Conservation (phyloP, 768 basidiomycete genomes). For the Phylloporus arenicola region DNA sequence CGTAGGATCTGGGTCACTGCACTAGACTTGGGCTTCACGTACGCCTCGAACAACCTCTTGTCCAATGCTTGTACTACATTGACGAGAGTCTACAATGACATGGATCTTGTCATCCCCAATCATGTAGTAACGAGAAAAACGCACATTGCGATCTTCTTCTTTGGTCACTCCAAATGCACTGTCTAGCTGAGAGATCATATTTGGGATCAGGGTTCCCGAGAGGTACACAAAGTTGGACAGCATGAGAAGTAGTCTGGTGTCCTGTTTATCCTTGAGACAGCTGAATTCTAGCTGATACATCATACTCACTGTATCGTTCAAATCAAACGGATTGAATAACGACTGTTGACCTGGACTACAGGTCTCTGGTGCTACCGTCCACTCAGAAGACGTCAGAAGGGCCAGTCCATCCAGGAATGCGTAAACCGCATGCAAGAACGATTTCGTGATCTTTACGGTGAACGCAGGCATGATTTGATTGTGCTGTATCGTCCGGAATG, state of each 20-base stretch:
- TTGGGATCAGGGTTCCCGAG: conserved; percentile 62
- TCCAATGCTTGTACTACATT: conserved; percentile 81
- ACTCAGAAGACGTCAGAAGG: conserved; percentile 69
- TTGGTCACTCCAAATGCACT: conserved; percentile 67
- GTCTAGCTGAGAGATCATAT: conserved; percentile 77
- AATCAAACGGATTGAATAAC: conserved; percentile 40
- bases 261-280: conserved; percentile 42
- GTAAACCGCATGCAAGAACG: conserved; percentile 83
- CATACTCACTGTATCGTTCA: conserved; percentile 53
- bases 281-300: neutral
- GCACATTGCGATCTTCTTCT: conserved; percentile 65
- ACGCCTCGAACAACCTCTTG: conserved; percentile 83
- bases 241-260: conserved; percentile 80
- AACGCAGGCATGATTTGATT: conserved; percentile 59
- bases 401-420: conserved; percentile 84
- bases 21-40: conserved; percentile 77
- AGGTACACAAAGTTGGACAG: conserved; percentile 85
- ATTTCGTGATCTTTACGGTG: conserved; percentile 67
- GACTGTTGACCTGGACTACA: conserved; percentile 11
- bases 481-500: conserved; percentile 52
- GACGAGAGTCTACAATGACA: conserved; percentile 51
- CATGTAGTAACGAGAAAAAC: conserved; percentile 6
- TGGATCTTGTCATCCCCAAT: neutral
- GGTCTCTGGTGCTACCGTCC: conserved; percentile 29
- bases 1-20: conserved; percentile 62